phyloP scores from a whole-genome alignment of 352 stramenopile species.

The Pythium inflatum region DNA sequence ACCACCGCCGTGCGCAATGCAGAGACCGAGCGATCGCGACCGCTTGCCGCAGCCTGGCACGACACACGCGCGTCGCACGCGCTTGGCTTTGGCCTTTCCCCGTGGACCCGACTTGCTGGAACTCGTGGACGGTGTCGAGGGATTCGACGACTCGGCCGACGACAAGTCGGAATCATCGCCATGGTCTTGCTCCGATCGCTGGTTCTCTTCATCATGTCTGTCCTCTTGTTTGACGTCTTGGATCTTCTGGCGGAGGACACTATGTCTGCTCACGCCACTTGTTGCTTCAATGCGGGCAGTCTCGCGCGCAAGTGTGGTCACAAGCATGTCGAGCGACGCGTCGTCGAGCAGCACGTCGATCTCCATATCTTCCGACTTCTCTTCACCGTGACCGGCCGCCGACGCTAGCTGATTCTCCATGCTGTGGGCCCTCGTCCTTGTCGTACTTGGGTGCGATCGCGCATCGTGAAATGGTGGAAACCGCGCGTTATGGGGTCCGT shows the following conservation, averaged over 20 bases:
- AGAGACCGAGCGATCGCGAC: conserved; percentile 81
- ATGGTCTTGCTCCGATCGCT: conserved; percentile 11
- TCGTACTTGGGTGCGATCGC: not conserved
- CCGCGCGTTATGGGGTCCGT: not conserved
- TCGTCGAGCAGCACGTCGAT: conserved; percentile 33
- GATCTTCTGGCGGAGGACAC: conserved; percentile 4
- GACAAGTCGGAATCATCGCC: conserved; percentile 18
- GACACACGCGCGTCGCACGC: conserved; percentile 61
- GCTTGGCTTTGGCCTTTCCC: conserved; percentile 25
- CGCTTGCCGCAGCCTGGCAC: conserved; percentile 81
- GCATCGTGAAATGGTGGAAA: conserved; percentile 16
- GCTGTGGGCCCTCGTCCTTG: not conserved
- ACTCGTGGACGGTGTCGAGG: conserved; percentile 29
- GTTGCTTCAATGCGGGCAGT: conserved; percentile 18
- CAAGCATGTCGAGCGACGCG: conserved; percentile 32
- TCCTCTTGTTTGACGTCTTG: conserved; percentile 16
- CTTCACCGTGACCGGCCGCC: not conserved
- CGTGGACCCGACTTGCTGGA: conserved; percentile 5
- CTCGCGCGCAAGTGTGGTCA: conserved; percentile 30
- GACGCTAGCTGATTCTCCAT: conserved; percentile 3
- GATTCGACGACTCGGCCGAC: conserved; percentile 21
- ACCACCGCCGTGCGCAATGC: conserved; percentile 84
- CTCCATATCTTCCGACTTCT: conserved; percentile 27
- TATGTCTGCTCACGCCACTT: not conserved
- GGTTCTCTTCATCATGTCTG: conserved; percentile 16